A percentile compares a stretch with the other conserved stretches of the same genome.
Evolutionary conservation across 257 asterid genomes (phyloP).

Genomic region (Penstemon newberryi): DNA sequence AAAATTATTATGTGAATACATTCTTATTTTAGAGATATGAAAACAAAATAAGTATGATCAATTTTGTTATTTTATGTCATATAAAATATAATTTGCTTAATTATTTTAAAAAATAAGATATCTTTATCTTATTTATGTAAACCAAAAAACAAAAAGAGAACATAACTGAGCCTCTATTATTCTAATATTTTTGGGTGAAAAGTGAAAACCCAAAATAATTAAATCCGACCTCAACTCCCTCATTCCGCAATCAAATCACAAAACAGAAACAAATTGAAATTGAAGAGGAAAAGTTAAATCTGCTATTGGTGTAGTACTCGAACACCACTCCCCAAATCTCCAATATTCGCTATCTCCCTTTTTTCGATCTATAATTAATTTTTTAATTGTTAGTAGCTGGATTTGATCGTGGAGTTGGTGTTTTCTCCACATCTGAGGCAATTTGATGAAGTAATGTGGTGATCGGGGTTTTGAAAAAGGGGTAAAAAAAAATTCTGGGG

Average conservation of each 20-base stretch:
- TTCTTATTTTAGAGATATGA: too few relatives aligned
- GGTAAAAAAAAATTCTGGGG: slow-evolving; percentile 40
- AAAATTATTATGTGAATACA: too few relatives aligned
- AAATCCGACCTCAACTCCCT: not conserved
- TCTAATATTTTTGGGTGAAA: not conserved
- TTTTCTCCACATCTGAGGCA: slow-evolving; percentile 9
- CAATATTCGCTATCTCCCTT: slow-evolving; percentile 22
- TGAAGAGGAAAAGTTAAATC: slow-evolving; percentile 22
- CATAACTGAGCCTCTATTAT: too few relatives aligned
- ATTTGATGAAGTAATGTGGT: slow-evolving; percentile 33
- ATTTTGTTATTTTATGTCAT: too few relatives aligned
- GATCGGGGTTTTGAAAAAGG: slow-evolving; percentile 28
- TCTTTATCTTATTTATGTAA: too few relatives aligned
- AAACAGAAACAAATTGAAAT: not conserved
- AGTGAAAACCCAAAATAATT: not conserved
- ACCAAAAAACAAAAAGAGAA: too few relatives aligned
- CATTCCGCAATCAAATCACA: too few relatives aligned
- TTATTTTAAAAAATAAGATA: too few relatives aligned
- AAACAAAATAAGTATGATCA: too few relatives aligned
- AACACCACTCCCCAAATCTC: slow-evolving; percentile 20
- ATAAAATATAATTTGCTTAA: too few relatives aligned
- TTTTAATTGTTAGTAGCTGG: slow-evolving; percentile 15
- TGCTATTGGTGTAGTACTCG: slow-evolving; percentile 10
- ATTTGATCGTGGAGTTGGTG: slow-evolving; percentile 13
- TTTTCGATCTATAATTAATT: slow-evolving; percentile 24